Base-by-base conservation (phyloP, 768 basidiomycete species). In the Trametes villosa region DNA sequence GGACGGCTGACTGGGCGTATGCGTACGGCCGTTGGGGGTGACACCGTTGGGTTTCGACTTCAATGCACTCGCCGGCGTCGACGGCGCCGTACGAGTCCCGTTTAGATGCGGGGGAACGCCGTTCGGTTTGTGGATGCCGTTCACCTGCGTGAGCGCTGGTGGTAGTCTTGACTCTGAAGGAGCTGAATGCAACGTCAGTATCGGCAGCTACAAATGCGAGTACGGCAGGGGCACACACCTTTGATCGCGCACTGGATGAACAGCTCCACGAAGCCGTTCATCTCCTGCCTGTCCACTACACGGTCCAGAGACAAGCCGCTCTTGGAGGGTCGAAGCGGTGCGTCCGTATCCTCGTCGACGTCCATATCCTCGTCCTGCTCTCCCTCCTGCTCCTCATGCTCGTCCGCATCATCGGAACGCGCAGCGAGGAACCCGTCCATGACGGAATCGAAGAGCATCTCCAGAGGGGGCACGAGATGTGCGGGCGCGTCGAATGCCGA, bases 381-480 rank as follows among this genome's bases (percentile, higher is more conserved):
- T 29, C 41, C 30, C 4, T 71, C 68, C 31, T 70, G 65, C 15
- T 42, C 52, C 20, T 59, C 57, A 0, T 42, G 50, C 9, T 50
- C 64, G 24, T 30, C 34, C 7, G 17, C 26, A 62, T 70, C 61
- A 0, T 65, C 26, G 44, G 71, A 54, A 36, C 73, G 75, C 8
- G 68, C 53, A 45, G 70, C 73, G 51, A 82, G 72, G 68, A 87
- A 81, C 30, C 79, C 76, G 50, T 77, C 74, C 65, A 87, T 77
- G 60, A 88, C 76, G 22, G 86, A 75, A 34, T 88, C 85, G 72
- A 92, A 96, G 46, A 96, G 73, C 29, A 78, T 77, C 53, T 86
- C 83, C 57, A 94, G 74, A 6, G 93, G 85, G 15, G 94, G 92
- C 70, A 89, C 80, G 47, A 91, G 81, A 75, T 94, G 88, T 36